Base-by-base conservation (phyloP, 176 grass and related monocot species). In the Triticum dicoccoides region DNA sequence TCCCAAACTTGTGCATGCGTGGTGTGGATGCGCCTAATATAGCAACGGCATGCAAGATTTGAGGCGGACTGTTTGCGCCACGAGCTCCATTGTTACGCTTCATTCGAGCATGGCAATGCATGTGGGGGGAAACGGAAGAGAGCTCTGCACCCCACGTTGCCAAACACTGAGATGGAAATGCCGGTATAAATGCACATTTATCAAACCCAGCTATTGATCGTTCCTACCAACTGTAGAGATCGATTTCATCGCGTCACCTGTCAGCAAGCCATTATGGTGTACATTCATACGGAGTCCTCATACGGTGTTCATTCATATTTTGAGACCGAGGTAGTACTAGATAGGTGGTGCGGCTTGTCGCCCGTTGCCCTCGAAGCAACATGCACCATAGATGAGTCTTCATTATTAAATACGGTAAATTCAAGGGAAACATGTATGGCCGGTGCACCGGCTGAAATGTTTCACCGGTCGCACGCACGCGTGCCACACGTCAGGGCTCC, bases 1-100 rank as follows among this genome's bases (percentile, higher is more conserved):
- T 61, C 75, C 87, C 81, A 84, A 89, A 68, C 83, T 78, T 64
- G 61, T 76, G 78, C 21, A 15, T 21, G 38, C 15, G 30, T 39
- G 79, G 63, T 23, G 71, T 32, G 63, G 27, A 54, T 20, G 83
- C 21, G 66, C 89, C 74, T 80, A 91, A 83, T 80, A 91, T 87
- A 87, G 89, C 67, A 75, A 68, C 20, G 13, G 10, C 21, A 34
- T 27, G 69, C 45, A 39, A 49, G 77, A 80, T 84, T 90, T 18
- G 14, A 35, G 85, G 65, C 7, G 25, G 37, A 56, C 72, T 80
- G 85, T 84, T 68, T 39, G 47, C 6, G 70, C 77, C 86, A 77
- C 77, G 77, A 39, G 62, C 13, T 80, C 14, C 24, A 27, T 61
- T 56, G 72, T 0, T 24, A 37, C 44, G 76, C 75, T 82, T 69